Base-by-base conservation (phyloP, 1,284 basidiomycete genomes). In the Termitomyces sp. region DNA sequence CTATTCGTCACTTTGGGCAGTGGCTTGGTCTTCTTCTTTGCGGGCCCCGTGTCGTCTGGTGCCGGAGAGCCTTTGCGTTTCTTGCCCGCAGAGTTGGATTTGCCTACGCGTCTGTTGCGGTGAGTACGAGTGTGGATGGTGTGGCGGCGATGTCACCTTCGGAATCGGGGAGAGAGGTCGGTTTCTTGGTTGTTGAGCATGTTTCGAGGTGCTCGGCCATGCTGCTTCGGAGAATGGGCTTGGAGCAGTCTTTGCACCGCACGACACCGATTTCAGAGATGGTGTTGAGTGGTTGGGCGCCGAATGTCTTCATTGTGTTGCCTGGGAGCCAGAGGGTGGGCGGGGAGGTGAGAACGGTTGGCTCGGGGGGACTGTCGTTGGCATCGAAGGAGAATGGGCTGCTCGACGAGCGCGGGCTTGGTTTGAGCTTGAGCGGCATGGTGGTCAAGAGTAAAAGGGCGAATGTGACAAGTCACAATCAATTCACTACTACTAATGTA, bases 271-370 rank as follows among this genome's bases (percentile, higher is more conserved):
- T 79, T 50, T 88, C 74, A 19, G 77, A 74, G 69, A 73, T 77
- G 16, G 77, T 75, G 72, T 72, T 76, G 46, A 92, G 75, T 13
- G 91, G 90, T 54, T 84, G 76, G 3, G 83, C 77, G 33, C 91
- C 91, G 68, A 88, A 94, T 55, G 89, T 77, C 74, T 87, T 88
- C 91, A 93, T 93, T 65, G 93, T 89, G 56, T 80, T 80, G 7
- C 88, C 88, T 26, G 87, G 81, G 13, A 93, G 81, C 81, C 89
- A 91, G 72, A 83, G 78, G 19, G 88, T 88, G 0, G 91, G 91
- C 0, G 90, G 88, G 0, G 84, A 81, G 1, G 77, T 73, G 13
- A 74, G 68, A 0, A 75, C 72, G 3, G 73, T 56, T 3, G 71
- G 64, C 8, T 73, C 69, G 0, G 70, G 59, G 1, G 68, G 66